phyloP scores from a whole-genome alignment of 2,329 filamentous ascomycete genomes.

The Colletotrichum eleusines region DNA sequence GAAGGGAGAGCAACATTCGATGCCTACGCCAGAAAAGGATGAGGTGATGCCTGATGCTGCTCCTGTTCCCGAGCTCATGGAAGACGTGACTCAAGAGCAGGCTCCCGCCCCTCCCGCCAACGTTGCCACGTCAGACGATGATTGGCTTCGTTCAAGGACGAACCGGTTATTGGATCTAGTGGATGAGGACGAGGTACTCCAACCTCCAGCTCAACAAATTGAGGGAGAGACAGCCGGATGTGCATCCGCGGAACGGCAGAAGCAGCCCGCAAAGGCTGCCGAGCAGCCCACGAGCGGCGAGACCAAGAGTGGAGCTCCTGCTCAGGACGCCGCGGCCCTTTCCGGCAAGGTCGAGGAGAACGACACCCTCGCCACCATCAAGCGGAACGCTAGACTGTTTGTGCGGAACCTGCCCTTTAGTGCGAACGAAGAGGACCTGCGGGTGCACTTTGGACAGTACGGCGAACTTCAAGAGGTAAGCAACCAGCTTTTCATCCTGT shows the following conservation, averaged over 20 bases:
- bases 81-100: conserved; percentile 34
- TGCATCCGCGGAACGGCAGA: conserved; percentile 16
- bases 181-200: conserved; percentile 73
- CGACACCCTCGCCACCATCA: conserved; percentile 70
- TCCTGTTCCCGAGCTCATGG: conserved; percentile 13
- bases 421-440: conserved; percentile 81
- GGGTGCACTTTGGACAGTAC: conserved; percentile 76
- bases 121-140: conserved; percentile 75
- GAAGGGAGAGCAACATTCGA: conserved; percentile 31
- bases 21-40: conserved; percentile 39
- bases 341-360: conserved; percentile 52
- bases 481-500: conserved; percentile 46
- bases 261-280: conserved; percentile 40
- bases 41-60: conserved; percentile 31
- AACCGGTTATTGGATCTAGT: conserved; percentile 87
- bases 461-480: conserved; percentile 91
- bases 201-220: conserved; percentile 42
- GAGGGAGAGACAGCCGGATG: conserved; percentile 37
- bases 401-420: conserved; percentile 89
- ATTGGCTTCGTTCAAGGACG: conserved; percentile 92
- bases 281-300: conserved; percentile 42
- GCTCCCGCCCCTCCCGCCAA: conserved; percentile 15
- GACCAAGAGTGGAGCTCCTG: conserved; percentile 46
- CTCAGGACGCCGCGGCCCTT: conserved; percentile 37
- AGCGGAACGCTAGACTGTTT: conserved; percentile 83